phyloP scores from a whole-genome alignment of 208 protist genomes.

The Leishmania arabica region DNA sequence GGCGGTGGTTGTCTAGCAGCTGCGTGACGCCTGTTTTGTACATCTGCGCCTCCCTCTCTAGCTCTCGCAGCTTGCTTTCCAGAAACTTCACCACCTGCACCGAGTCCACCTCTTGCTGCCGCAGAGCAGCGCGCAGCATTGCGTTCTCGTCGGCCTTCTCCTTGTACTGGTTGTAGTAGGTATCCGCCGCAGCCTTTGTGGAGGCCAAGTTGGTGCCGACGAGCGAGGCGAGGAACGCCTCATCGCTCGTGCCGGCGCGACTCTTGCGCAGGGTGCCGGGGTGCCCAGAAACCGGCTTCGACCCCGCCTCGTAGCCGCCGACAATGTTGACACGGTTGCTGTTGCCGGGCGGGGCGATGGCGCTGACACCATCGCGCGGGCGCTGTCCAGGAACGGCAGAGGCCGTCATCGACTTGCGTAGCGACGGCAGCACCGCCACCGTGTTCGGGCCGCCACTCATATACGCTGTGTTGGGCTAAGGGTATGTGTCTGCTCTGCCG shows the following conservation, averaged over 20 bases:
- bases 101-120: constrained; percentile 56
- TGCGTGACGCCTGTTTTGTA: constrained; percentile 47
- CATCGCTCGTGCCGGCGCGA: constrained; percentile 10
- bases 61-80: constrained; percentile 47
- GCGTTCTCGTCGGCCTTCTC: constrained; percentile 47
- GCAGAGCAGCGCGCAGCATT: constrained; percentile 46
- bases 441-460: constrained; percentile 9
- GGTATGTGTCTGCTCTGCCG: neutral
- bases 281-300: neutral
- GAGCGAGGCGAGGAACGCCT: constrained; percentile 58
- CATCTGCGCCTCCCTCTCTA: constrained; percentile 24
- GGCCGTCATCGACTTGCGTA: constrained; percentile 3
- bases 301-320: neutral
- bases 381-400: neutral
- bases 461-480: neutral
- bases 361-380: neutral
- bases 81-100: constrained; percentile 59
- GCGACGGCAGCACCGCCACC: constrained; percentile 10
- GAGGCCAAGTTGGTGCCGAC: constrained; percentile 59
- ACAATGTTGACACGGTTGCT: neutral
- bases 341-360: neutral
- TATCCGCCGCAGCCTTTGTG: constrained; percentile 45
- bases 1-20: constrained; percentile 33
- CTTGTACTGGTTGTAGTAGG: constrained; percentile 49
- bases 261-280: neutral